A percentile compares a stretch with the other conserved stretches of the same genome.
These are phyloP conservation scores for Bromus sterilis DNA, from an alignment of 176 grass and related monocot species.

Conservation along the genomic window DNA sequence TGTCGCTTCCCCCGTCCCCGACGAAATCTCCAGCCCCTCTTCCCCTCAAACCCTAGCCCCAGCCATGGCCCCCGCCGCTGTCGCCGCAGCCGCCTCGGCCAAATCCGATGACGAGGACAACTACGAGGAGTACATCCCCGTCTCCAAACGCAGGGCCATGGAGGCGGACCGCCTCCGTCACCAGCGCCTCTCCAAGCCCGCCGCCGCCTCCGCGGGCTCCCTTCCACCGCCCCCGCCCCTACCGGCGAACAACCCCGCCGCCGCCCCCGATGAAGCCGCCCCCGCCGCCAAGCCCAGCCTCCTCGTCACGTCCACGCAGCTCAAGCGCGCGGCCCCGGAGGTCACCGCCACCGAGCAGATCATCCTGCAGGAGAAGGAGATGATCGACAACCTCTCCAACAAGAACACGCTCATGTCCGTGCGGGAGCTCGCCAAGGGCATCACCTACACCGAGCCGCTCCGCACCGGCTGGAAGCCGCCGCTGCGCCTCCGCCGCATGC, in stretches of 20 bases:
- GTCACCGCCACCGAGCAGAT: slow-evolving; percentile 59
- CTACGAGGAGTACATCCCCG: slow-evolving; percentile 62
- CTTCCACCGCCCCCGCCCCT: not conserved
- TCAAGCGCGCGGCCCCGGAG: slow-evolving; percentile 60
- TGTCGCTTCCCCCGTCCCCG: not conserved
- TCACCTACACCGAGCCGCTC: slow-evolving; percentile 65
- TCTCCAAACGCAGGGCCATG: slow-evolving; percentile 55
- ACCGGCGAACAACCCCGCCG: not conserved
- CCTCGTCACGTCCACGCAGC: slow-evolving; percentile 61
- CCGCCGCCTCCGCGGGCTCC: not conserved
- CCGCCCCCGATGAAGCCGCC: not conserved
- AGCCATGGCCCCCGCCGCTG: not conserved
- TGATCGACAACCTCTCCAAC: slow-evolving; percentile 67
- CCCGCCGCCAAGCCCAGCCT: slow-evolving; percentile 49
- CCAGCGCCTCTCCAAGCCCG: slow-evolving; percentile 28
- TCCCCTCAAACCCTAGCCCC: slow-evolving; percentile 10
- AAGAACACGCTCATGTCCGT: slow-evolving; percentile 78
- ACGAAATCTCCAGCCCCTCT: not conserved
- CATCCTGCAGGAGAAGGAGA: slow-evolving; percentile 68
- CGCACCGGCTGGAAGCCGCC: slow-evolving; percentile 73
- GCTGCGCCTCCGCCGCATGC: slow-evolving; percentile 54
- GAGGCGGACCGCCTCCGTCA: slow-evolving; percentile 38
- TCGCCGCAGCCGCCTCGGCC: not conserved
- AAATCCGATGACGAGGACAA: slow-evolving; percentile 25
- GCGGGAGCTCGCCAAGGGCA: slow-evolving; percentile 81